Conservation (phyloP, 129 eudicot species). For the Mikania micrantha region DNA sequence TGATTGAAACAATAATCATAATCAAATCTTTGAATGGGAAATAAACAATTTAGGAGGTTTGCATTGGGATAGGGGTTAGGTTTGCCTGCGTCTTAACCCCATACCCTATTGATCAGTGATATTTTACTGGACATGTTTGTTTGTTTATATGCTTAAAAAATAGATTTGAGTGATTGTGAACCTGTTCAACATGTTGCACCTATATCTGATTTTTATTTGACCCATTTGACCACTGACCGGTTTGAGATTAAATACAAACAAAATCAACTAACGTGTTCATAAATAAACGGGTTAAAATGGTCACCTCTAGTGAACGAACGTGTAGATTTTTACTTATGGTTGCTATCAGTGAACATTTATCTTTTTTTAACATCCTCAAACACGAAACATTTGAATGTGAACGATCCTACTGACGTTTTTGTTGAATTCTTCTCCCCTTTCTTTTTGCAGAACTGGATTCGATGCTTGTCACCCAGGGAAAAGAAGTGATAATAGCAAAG, state of each 20-base stretch:
- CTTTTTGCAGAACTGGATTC: not conserved
- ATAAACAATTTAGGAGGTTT: not conserved
- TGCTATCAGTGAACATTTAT: not conserved
- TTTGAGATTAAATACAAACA: not conserved
- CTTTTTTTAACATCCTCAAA: no score
- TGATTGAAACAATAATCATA: not conserved
- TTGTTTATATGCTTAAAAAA: not conserved
- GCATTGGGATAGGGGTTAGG: no score
- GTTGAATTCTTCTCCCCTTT: not conserved
- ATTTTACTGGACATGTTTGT: no score
- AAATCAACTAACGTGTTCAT: no score
- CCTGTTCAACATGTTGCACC: not conserved
- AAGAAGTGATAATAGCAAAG: constrained; percentile 25
- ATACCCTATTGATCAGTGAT: no score
- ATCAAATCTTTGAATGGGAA: not conserved
- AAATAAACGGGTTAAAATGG: no score
- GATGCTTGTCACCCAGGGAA: constrained; percentile 15
- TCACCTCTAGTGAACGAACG: not conserved
- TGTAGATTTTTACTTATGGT: not conserved
- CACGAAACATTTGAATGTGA: no score
- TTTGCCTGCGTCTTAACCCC: no score
- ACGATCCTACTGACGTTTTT: not conserved
- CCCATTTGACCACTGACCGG: not conserved
- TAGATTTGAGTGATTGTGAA: not conserved
- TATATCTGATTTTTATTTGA: not conserved